Base-by-base conservation (phyloP, 75 land plant species). In the Pseudotsuga menziesii region DNA sequence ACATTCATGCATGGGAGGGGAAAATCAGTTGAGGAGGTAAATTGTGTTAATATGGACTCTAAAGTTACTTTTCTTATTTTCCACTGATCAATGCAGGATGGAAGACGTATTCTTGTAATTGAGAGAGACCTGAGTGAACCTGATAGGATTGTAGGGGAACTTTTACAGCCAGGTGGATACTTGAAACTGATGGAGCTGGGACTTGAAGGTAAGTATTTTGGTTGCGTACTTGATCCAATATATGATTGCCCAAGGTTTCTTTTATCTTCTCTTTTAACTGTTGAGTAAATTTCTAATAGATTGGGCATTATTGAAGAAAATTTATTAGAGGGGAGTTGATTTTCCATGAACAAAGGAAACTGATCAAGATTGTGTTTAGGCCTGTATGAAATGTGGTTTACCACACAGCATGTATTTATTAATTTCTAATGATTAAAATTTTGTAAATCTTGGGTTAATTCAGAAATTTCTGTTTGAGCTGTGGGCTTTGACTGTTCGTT, bases 81-180 rank as follows among this genome's bases (percentile, higher is more conserved):
- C 54, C 9, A 48, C 61, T 20, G 5, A 60, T 20, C 56, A 44
- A 25, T 61, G 58, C 80, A 94, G 98, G 98, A 93, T 83, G 96
- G 97, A 55, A 86, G 94, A 57, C 61, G 78, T 5, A 94, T 95
- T 11, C 87, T 62, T 79, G 85, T 94, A 39, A 85, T 95, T 73
- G 98, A 95, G 81, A 84, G 98, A 81, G 98, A 95, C 78, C 72
- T 93, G 73, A 80, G 83, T 19, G 98, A 95, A 78, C 98, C 98
- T 56, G 94, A 93, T 79, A 80, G 98, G 62, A 95, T 95, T 77
- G 98, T 95, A 52, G 98, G 98, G 27, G 98, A 95, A 79, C 82
- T 95, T n/a, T 77, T 95, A 66, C 98, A 95, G 61, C 98, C 98
- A 25, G 98, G 98, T 3, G 98, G 98, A 35, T 95, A 95, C 72